A percentile compares a stretch with the other conserved stretches of the same genome.
phyloP scores from a whole-genome alignment of 352 stramenopile species.

The Phytophthora agathidicida region DNA sequence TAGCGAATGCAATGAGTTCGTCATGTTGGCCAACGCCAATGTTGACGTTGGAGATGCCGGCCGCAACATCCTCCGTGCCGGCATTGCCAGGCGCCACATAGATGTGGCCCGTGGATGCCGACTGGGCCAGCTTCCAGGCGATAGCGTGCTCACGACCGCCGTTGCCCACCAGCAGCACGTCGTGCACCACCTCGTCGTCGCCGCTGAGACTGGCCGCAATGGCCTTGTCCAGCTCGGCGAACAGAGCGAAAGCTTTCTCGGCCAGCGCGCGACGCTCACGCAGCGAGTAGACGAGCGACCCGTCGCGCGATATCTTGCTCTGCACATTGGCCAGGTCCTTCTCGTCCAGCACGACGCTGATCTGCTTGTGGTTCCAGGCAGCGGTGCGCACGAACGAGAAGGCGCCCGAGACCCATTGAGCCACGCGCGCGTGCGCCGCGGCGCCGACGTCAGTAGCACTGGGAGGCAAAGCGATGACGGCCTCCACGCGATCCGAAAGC shows the following conservation, averaged over 20 bases:
- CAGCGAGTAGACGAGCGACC: constrained; percentile 67
- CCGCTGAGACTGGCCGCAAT: constrained; percentile 60
- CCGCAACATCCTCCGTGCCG: constrained; percentile 64
- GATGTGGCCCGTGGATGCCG: constrained; percentile 70
- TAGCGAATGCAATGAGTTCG: constrained; percentile 77
- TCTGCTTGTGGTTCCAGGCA: constrained; percentile 89
- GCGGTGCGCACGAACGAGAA: constrained; percentile 84
- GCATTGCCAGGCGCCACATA: constrained; percentile 93
- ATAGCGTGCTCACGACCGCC: constrained; percentile 96
- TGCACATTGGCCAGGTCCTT: constrained; percentile 54
- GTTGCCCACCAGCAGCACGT: constrained; percentile 93
- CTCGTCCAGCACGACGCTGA: constrained; percentile 80
- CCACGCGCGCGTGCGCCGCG: constrained; percentile 51
- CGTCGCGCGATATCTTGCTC: constrained; percentile 68
- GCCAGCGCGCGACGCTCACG: constrained; percentile 73
- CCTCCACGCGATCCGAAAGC: constrained; percentile 69
- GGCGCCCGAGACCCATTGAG: constrained; percentile 73
- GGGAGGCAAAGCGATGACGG: constrained; percentile 69
- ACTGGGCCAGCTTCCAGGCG: constrained; percentile 92
- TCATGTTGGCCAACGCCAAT: constrained; percentile 68
- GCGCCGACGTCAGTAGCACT: constrained; percentile 24
- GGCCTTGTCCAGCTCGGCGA: constrained; percentile 71
- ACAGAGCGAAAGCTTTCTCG: constrained; percentile 82
- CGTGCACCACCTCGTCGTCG: constrained; percentile 71
- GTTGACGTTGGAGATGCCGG: constrained; percentile 80